phyloP scores from a whole-genome alignment of 805 yeast species.

The Candida peoriensis region DNA sequence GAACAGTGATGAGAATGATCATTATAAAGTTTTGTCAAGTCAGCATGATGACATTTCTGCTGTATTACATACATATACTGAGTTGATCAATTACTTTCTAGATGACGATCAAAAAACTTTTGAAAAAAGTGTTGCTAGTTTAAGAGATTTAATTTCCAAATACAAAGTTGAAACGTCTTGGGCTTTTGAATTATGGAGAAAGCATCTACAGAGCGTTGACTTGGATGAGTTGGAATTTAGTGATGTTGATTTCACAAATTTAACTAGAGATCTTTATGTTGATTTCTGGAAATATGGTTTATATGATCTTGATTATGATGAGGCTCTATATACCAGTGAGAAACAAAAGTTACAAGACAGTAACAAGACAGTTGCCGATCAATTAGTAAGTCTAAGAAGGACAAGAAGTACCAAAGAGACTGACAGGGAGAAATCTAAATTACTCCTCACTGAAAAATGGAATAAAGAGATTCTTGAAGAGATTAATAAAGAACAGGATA shows the following conservation, averaged over 20 bases:
- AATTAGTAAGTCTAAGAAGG: conserved; percentile 22
- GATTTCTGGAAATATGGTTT: conserved; percentile 72
- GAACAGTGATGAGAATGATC: conserved; percentile 31
- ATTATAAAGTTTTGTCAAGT: conserved; percentile 67
- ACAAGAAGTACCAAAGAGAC: conserved; percentile 12
- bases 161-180: conserved; percentile 50
- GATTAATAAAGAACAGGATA: conserved; percentile 9
- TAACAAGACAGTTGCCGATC: conserved; percentile 31
- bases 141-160: conserved; percentile 35
- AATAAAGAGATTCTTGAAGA: conserved; percentile 8
- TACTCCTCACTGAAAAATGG: conserved; percentile 3
- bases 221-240: conserved; percentile 11
- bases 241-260: conserved; percentile 20
- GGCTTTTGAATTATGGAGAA: conserved; percentile 80
- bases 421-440: conserved; percentile 21
- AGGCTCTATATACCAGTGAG: conserved; percentile 45
- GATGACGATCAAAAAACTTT: conserved; percentile 27
- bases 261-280: conserved; percentile 42
- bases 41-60: conserved; percentile 67
- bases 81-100: conserved; percentile 51
- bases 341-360: conserved; percentile 33
- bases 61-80: conserved; percentile 60
- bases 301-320: conserved; percentile 61
- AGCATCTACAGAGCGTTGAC: conserved; percentile 27
- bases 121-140: conserved; percentile 31